Conservation (phyloP, 2,329 filamentous ascomycete species). For the Plenodomus biglobosus region DNA sequence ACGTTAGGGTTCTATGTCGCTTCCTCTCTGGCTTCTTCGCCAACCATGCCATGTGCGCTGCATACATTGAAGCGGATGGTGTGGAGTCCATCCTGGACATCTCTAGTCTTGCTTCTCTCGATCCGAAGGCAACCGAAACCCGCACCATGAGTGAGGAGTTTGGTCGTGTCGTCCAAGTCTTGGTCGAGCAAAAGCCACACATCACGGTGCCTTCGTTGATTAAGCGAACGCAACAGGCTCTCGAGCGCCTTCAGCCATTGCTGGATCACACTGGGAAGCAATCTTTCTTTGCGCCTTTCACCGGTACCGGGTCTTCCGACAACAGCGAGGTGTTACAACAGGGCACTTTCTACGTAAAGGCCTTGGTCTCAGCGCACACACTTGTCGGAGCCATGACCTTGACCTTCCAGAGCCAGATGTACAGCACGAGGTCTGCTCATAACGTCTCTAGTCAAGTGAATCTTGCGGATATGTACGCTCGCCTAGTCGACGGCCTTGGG, state of each 20-base stretch:
- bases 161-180: constrained; percentile 70
- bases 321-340: constrained; percentile 49
- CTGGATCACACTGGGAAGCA: constrained; percentile 53
- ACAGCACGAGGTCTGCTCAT: constrained; percentile 63
- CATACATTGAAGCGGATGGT: constrained; percentile 77
- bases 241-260: constrained; percentile 69
- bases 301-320: constrained; percentile 29
- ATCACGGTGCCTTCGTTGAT: constrained; percentile 80
- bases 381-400: constrained; percentile 74
- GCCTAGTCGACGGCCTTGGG: constrained; percentile 74
- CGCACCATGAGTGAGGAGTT: constrained; percentile 67
- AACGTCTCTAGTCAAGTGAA: constrained; percentile 75
- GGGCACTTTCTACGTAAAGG: constrained; percentile 78
- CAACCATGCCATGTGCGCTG: constrained; percentile 70
- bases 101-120: constrained; percentile 76
- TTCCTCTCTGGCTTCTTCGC: constrained; percentile 78
- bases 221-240: constrained; percentile 68
- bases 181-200: constrained; percentile 79
- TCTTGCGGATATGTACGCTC: constrained; percentile 78
- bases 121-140: constrained; percentile 67
- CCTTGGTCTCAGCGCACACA: constrained; percentile 73
- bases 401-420: constrained; percentile 67
- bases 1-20: constrained; percentile 72
- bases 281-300: constrained; percentile 72
- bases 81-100: constrained; percentile 84